Evolutionary conservation across 148 eudicot genomes (phyloP), one percentile per base, ranked within the genome.

Genomic region (Arbutus unedo): DNA sequence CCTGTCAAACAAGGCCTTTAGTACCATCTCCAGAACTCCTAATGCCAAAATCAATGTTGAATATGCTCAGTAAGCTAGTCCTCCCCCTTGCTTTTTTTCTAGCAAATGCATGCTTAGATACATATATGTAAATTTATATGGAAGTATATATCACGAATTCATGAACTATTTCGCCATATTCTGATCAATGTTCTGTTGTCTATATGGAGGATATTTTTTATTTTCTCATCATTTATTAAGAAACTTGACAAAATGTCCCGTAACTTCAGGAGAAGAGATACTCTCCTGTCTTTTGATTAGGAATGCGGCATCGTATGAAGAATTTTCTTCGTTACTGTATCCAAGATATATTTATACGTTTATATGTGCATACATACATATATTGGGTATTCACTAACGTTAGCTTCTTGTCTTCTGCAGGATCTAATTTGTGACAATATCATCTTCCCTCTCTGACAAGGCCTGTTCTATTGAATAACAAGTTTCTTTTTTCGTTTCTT

Each of bases 31-130:
- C 25, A 83, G 79, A 44, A 23, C 23, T 38, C 81, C 80, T 7
- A 70, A 54, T 55, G 16, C 82, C 60, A 83, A 71, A 47, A 78
- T 83, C 70, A 83, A 83, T 78, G 85, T 83, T 10, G 85, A 83
- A 83, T 83, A 68, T 56, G 76, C 67, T 70, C 77, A 74, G 85
- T 83, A 78, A 68, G 76, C 38, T 11, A 15, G n/a, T 70, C 41
- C 70, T 23, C 70, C 23, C n/a, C 62, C 70, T 23, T 41, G 8
- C n/a, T 21, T 60, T 8, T n/a, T 60, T 60, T 60, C 31, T 6
- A 60, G 67, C 67, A 21, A 19, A 60, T 60, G 2, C 23, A 60
- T 19, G n/a, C n/a, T 60, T n/a, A n/a, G n/a, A n/a, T 19, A 0
- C 6, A 60, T 7, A 10, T 25, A 31, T 31, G 38, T 31, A 31